Evolutionary conservation across 371 early-diverging fungal species (phyloP).

Genomic region (Vittaforma corneae): DNA sequence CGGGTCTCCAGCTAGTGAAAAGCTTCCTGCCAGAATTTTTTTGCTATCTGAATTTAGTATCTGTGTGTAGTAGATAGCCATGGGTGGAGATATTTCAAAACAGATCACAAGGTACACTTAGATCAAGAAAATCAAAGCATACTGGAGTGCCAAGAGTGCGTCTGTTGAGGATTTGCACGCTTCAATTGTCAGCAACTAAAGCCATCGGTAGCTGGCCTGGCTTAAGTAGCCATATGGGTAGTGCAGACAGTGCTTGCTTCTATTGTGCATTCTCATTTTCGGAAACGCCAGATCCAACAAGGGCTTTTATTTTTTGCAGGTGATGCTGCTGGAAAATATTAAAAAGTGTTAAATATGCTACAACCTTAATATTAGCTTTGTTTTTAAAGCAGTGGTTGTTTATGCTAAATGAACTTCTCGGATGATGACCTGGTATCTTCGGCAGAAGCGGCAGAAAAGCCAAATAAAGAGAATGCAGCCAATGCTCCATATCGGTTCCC

Average conservation of each 20-base stretch:
- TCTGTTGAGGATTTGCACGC: too few species aligned
- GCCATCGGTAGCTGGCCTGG: too few species aligned
- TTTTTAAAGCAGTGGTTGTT: too few species aligned
- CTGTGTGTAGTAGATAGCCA: slow-evolving; percentile 48
- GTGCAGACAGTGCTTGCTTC: too few species aligned
- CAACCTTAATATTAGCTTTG: neutral
- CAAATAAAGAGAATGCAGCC: neutral
- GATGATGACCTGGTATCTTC: neutral
- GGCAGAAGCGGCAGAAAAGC: neutral
- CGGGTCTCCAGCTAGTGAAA: slow-evolving; percentile 20
- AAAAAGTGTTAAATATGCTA: neutral
- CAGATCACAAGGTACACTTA: neutral
- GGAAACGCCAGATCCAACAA: neutral
- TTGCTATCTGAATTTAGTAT: slow-evolving; percentile 25
- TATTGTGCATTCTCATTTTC: neutral
- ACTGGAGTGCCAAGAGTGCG: too few species aligned
- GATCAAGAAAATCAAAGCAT: too few species aligned
- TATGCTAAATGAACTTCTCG: too few species aligned
- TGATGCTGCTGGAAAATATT: neutral
- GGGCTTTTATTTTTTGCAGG: too few species aligned
- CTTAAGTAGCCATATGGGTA: too few species aligned
- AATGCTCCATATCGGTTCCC: neutral
- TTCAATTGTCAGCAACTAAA: too few species aligned
- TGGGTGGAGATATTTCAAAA: slow-evolving; percentile 5
- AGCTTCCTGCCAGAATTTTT: slow-evolving; percentile 34